Conservation (phyloP, 2,329 filamentous ascomycete species). For the Alternaria ethzedia region DNA sequence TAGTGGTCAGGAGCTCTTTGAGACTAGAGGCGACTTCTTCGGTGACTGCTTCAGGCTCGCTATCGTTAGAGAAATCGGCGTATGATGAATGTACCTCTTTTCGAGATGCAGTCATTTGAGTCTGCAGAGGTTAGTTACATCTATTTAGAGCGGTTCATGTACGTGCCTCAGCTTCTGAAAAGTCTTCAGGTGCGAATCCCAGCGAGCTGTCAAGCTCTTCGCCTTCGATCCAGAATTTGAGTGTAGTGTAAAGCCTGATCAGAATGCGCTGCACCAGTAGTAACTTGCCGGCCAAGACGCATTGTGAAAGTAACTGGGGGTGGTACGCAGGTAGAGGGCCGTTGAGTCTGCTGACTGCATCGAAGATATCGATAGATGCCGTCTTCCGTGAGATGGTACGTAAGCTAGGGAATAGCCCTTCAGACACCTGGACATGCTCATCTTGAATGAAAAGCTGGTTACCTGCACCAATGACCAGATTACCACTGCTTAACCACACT, state of each 20-base stretch:
- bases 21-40: conserved; percentile 73
- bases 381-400: conserved; percentile 57
- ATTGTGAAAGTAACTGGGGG: conserved; percentile 87
- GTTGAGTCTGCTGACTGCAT: conserved; percentile 82
- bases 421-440: conserved; percentile 70
- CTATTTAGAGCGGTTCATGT: rapidly evolving
- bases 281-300: conserved; percentile 80
- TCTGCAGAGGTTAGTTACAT: conserved; percentile 27
- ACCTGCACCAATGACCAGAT: conserved; percentile 85
- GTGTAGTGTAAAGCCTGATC: conserved; percentile 71
- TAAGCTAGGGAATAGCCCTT: conserved; percentile 64
- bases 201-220: conserved; percentile 82
- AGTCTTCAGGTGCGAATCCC: conserved; percentile 59
- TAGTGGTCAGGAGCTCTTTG: conserved; percentile 75
- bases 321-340: conserved; percentile 89
- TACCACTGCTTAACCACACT: conserved; percentile 85
- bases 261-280: conserved; percentile 74
- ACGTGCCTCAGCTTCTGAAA: conserved; percentile 56
- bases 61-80: conserved; percentile 59
- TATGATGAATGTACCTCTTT: conserved; percentile 61
- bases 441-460: conserved; percentile 90
- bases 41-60: conserved; percentile 69
- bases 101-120: conserved; percentile 49
- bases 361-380: conserved; percentile 73
- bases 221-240: conserved; percentile 84